Conservation (phyloP, 2,329 filamentous ascomycete genomes). For the Monilinia aucupariae region DNA sequence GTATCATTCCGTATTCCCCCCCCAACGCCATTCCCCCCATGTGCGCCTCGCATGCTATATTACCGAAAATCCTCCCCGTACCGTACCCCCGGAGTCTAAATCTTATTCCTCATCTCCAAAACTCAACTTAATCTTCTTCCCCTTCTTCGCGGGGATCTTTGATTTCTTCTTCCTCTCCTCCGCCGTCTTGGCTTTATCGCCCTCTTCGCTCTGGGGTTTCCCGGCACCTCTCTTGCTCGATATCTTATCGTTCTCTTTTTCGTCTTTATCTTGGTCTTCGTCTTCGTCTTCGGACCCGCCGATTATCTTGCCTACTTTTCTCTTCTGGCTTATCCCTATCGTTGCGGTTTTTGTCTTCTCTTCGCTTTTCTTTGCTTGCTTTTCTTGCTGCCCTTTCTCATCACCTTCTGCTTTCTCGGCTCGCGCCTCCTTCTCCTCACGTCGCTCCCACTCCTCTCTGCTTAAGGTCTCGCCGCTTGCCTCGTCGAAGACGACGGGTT, state of each 20-base stretch:
- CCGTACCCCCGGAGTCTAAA: not conserved
- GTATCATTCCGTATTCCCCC: conserved; percentile 1
- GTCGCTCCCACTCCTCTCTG: conserved; percentile 36
- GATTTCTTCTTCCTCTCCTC: conserved; percentile 30
- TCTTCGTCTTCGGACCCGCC: conserved; percentile 34
- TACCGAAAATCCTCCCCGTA: not conserved
- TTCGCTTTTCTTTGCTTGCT: conserved; percentile 38
- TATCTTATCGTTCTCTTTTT: not conserved
- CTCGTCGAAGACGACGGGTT: conserved; percentile 69
- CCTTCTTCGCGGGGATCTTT: conserved; percentile 36
- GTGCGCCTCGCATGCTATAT: not conserved
- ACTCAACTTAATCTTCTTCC: conserved; percentile 60
- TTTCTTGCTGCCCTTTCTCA: conserved; percentile 4
- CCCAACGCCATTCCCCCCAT: not conserved
- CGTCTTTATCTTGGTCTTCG: conserved; percentile 1
- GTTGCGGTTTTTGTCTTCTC: conserved; percentile 39
- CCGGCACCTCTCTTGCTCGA: not conserved
- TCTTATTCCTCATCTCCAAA: conserved; percentile 54
- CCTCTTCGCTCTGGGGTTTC: not conserved
- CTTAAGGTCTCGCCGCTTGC: conserved; percentile 53
- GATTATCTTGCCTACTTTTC: conserved; percentile 49
- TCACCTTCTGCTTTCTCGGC: not conserved
- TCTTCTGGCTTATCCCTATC: conserved; percentile 47
- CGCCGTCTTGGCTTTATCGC: not conserved
- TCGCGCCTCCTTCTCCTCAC: conserved; percentile 31